Evolutionary conservation across 2,329 filamentous ascomycete species (phyloP).

Genomic region (Pyricularia sp.): DNA sequence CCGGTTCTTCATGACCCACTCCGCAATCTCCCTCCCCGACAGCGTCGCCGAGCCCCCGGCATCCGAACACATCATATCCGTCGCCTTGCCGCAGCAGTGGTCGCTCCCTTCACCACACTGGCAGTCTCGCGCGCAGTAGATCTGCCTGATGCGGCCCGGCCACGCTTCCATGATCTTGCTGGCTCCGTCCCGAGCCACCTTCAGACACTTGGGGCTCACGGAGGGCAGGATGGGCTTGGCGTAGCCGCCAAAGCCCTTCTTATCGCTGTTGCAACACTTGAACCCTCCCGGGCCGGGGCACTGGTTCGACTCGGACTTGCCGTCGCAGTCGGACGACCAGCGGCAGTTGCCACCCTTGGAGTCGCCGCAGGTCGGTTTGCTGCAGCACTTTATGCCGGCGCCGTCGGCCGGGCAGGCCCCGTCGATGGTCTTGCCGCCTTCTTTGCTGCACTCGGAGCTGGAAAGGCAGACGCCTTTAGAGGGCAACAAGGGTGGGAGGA

Average conservation of each 20-base stretch:
- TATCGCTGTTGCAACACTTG: conserved; percentile 26
- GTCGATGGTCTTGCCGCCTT: conserved; percentile 26
- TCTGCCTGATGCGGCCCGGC: conserved; percentile 24
- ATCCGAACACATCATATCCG: conserved; percentile 28
- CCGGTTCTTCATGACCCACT: conserved; percentile 38
- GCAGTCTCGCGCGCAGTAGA: conserved; percentile 23
- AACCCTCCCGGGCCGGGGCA: conserved; percentile 29
- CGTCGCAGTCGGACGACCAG: conserved; percentile 27
- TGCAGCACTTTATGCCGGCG: conserved; percentile 30
- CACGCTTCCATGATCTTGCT: conserved; percentile 24
- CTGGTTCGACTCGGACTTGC: conserved; percentile 16
- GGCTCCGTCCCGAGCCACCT: conserved; percentile 24
- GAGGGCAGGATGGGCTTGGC: conserved; percentile 21
- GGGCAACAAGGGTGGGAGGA: too few relatives aligned
- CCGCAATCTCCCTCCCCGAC: conserved; percentile 32
- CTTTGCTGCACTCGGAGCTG: conserved; percentile 22
- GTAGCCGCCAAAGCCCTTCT: conserved; percentile 25
- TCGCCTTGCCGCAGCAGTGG: conserved; percentile 27
- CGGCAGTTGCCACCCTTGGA: conserved; percentile 24
- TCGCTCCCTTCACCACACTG: conserved; percentile 22
- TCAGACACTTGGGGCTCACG: conserved; percentile 23
- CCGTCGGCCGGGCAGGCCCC: conserved; percentile 28
- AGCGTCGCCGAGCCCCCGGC: conserved; percentile 24
- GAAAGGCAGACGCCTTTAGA: conserved; percentile 30
- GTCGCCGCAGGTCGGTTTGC: conserved; percentile 25